Evolutionary conservation across 345 rosid species (phyloP).

Genomic region (Kandelia obovata): DNA sequence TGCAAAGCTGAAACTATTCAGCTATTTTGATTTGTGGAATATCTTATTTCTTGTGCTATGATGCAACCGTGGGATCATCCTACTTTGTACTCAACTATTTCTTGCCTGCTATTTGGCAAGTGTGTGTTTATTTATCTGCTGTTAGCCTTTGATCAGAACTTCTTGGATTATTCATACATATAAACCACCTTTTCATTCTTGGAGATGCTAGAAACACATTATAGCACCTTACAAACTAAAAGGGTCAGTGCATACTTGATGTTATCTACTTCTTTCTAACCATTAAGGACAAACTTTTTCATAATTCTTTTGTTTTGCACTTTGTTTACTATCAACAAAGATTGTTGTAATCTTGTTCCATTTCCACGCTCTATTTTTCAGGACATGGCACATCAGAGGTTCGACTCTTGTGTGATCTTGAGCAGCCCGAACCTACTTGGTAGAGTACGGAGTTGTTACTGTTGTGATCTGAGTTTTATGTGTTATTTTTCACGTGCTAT

Average conservation of each 20-base stretch:
- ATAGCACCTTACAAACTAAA: too few species aligned
- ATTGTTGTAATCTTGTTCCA: too few species aligned
- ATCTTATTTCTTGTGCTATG: not conserved
- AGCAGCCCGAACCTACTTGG: constrained; percentile 84
- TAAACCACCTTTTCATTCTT: too few species aligned
- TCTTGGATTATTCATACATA: too few species aligned
- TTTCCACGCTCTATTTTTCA: constrained; percentile 15
- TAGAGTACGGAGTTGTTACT: constrained; percentile 18
- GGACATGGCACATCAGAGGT: constrained; percentile 74
- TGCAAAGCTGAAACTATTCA: not conserved
- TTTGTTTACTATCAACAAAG: too few species aligned
- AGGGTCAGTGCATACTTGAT: too few species aligned
- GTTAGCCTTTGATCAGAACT: too few species aligned
- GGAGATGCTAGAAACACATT: too few species aligned
- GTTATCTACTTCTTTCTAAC: too few species aligned
- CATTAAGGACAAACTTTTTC: too few species aligned
- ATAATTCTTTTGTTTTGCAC: too few species aligned
- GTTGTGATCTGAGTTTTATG: not conserved
- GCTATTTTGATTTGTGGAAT: not conserved
- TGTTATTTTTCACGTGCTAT: not conserved
- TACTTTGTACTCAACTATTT: not conserved
- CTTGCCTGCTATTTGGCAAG: not conserved
- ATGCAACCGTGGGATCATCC: not conserved
- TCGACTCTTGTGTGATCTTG: constrained; percentile 86
- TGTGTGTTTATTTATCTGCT: not conserved